Evolutionary conservation across 2,329 filamentous ascomycete species (phyloP), one percentile per base, ranked within the genome.

Genomic region (Rosellinia necatrix): DNA sequence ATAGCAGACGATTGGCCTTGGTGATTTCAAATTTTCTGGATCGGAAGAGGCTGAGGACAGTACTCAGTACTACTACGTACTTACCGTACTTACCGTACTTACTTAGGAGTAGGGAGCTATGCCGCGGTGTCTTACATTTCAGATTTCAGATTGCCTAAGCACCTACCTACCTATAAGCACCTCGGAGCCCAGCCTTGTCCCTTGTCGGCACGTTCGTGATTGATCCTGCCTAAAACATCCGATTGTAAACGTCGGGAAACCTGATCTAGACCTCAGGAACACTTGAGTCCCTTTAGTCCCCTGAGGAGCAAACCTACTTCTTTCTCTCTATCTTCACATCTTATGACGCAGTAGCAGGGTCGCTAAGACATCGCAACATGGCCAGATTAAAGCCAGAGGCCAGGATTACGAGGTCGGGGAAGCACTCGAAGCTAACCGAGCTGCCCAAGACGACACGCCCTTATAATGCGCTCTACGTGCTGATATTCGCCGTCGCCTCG

Each of bases 381-480:
- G 51, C 58, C 8, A 47, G 35, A 34, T 47, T 42, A 10, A 59
- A 61, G 32, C 48, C 15, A 17, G 51, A 59, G n/a, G n/a, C n/a
- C n/a, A n/a, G n/a, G n/a, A n/a, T n/a, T n/a, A n/a, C n/a, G n/a
- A n/a, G n/a, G n/a, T n/a, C n/a, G n/a, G n/a, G n/a, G 37, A 53
- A 37, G 27, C 6, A 49, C 15, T 32, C 32, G 12, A 49, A 17
- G 29, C 32, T 30, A 10, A 27, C 37, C 29, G 34, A n/a, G n/a
- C n/a, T 54, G 43, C 60, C 64, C 12, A 62, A 54, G 25, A 44
- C 52, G 30, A 63, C 56, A 44, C 46, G 54, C 29, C 59, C 65
- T 27, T 60, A 65, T 43, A 41, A 64, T 53, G 41, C 59, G 49
- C 41, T 58, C 49, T 47, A 63, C 50, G 48, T 61, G 13, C 53